These are phyloP conservation scores for Thelonectria blattea DNA, from an alignment of 2,329 filamentous ascomycete genomes.

Conservation along the genomic window DNA sequence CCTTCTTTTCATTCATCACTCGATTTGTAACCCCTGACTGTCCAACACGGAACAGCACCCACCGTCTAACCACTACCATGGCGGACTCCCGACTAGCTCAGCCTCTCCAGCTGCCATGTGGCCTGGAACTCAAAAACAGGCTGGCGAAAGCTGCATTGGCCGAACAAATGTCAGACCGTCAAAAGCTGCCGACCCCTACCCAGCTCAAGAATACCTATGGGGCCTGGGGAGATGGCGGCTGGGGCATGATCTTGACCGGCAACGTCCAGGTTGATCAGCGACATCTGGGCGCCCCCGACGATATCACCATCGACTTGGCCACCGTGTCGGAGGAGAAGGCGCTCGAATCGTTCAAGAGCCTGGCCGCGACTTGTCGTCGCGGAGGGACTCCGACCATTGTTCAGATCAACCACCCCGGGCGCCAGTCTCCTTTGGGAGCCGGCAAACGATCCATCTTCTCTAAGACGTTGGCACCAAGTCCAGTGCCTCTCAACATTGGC, in stretches of 20 bases:
- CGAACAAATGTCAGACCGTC: constrained; percentile 48
- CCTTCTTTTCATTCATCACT: background rate
- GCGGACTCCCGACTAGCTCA: constrained; percentile 30
- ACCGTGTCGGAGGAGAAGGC: constrained; percentile 32
- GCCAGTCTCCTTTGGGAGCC: constrained; percentile 49
- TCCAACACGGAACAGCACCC: no score
- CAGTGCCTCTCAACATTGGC: constrained; percentile 51
- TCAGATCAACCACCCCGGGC: constrained; percentile 55
- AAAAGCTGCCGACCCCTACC: constrained; percentile 50
- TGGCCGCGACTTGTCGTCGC: constrained; percentile 41
- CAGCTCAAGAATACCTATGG: constrained; percentile 54
- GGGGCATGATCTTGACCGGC: constrained; percentile 58
- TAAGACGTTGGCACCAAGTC: constrained; percentile 51
- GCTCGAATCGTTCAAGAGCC: constrained; percentile 46
- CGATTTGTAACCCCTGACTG: background rate
- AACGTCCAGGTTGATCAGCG: constrained; percentile 52
- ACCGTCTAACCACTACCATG: constrained; percentile 9
- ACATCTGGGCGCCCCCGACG: constrained; percentile 44
- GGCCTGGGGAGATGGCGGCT: constrained; percentile 58
- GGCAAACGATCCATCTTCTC: constrained; percentile 44
- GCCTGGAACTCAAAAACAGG: constrained; percentile 61
- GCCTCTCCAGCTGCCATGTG: constrained; percentile 59
- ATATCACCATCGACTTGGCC: constrained; percentile 41
- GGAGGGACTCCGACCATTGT: constrained; percentile 48
- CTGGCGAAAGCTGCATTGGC: constrained; percentile 59